Evolutionary conservation across 768 basidiomycete genomes (phyloP), one percentile per base, ranked within the genome.

Genomic region (Calocera cornea): DNA sequence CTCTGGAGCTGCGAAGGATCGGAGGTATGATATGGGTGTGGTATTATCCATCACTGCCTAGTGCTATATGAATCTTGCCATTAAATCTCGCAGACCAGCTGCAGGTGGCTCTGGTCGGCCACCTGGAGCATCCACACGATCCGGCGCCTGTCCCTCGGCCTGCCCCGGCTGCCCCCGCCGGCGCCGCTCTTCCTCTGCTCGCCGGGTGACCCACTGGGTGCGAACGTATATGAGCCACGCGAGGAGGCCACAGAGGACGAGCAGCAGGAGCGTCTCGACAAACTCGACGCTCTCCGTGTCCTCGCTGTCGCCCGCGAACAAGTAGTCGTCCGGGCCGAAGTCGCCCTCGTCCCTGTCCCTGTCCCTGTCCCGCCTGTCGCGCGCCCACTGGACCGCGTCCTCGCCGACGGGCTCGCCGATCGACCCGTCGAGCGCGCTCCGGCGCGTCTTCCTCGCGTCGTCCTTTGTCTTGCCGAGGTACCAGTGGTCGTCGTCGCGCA

Each of bases 381-480:
- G 80, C 31, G 90, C 90, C 88, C 89, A 93, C 86, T 90, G 75
- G 22, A 72, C 50, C 41, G 63, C 66, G 31, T 77, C 77, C 47
- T 74, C 75, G 27, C 67, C 24, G 65, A 68, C 44, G 34, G 34
- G 16, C 68, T 36, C 36, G 54, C 41, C 22, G 44, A 64, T 36
- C 41, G 67, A 66, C 41, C 54, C 27, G 64, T 44, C 29, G 33
- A 27, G 24, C 49, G 41, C 65, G n/a, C 36, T 7, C 33, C 34
- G 54, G 34, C 68, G 40, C 22, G 66, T 63, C 65, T 69, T 68
- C 41, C 83, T 83, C 73, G 89, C 89, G 66, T 92, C 88, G 67
- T 92, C 90, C 69, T 83, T 83, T 2, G 90, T 89, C 72, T 87
- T 90, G 8, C 90, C 90, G 44, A 90, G 76, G 72, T 92, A 91